Percentiles rank a stretch among this genome's conserved stretches.
Evolutionary conservation across 2,329 filamentous ascomycete species (phyloP).

Genomic region (Grosmannia clavigera): DNA sequence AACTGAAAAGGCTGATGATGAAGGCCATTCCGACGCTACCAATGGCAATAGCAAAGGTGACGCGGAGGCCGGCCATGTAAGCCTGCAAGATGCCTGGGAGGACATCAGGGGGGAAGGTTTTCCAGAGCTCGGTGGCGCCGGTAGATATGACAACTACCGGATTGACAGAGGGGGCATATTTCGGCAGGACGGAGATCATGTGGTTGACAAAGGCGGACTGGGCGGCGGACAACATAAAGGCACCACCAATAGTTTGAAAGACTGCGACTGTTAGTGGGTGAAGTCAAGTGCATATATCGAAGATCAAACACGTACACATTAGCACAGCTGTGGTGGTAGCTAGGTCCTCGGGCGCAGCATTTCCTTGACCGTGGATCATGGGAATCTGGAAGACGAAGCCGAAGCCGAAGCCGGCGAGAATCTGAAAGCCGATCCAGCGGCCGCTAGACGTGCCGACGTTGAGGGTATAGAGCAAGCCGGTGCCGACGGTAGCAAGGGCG

Average conservation of each 20-base stretch:
- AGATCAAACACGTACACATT: conserved; percentile 11
- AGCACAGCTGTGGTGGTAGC: conserved; percentile 26
- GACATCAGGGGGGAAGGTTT: conserved; percentile 28
- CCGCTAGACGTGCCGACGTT: conserved; percentile 18
- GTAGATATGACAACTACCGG: conserved; percentile 17
- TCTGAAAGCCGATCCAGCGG: conserved; percentile 35
- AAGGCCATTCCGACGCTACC: conserved; percentile 13
- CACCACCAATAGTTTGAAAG: conserved; percentile 32
- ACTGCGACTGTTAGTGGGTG: conserved; percentile 12
- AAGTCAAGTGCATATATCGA: conserved; percentile 1
- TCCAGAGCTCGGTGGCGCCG: conserved; percentile 38
- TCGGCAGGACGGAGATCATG: conserved; percentile 17
- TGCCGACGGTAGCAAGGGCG: conserved; percentile 22
- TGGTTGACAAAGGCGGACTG: conserved; percentile 27
- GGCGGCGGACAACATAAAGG: conserved; percentile 32
- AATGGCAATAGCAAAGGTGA: conserved; percentile 14
- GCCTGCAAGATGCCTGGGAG: conserved; percentile 37
- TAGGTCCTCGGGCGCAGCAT: conserved; percentile 21
- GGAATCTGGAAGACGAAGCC: conserved; percentile 34
- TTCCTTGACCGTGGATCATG: conserved; percentile 24
- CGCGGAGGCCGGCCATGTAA: conserved; percentile 36
- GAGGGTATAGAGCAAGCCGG: conserved; percentile 26
- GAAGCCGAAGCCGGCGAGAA: conserved; percentile 31
- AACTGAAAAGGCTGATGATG: conserved; percentile 17
- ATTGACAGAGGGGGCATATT: conserved; percentile 7